Conservation (phyloP, 2,329 filamentous ascomycete species). For the Neurospora sp. region DNA sequence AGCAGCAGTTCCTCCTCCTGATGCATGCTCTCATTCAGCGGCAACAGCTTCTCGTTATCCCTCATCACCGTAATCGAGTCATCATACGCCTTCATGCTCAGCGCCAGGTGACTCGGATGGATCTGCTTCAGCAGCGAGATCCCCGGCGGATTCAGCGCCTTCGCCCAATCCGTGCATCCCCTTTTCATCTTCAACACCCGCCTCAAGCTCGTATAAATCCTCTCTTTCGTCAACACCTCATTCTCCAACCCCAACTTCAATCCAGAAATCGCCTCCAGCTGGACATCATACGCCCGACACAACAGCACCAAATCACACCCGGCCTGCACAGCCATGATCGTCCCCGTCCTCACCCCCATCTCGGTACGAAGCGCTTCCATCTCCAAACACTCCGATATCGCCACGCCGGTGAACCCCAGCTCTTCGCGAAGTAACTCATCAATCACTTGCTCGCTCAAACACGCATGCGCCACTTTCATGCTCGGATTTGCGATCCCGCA, state of each 20-base stretch:
- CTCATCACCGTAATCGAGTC: slow-evolving; percentile 86
- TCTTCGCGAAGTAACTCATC: slow-evolving; percentile 83
- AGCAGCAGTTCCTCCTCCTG: slow-evolving; percentile 82
- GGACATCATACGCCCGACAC: slow-evolving; percentile 77
- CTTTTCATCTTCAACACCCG: slow-evolving; percentile 74
- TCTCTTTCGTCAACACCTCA: slow-evolving; percentile 70
- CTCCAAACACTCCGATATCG: slow-evolving; percentile 89
- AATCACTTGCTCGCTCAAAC: slow-evolving; percentile 84
- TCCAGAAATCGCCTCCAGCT: slow-evolving; percentile 84
- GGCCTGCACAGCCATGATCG: slow-evolving; percentile 94
- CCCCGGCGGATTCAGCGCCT: slow-evolving; percentile 79
- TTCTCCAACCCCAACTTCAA: slow-evolving; percentile 85
- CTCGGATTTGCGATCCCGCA: slow-evolving; percentile 86
- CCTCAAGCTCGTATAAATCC: slow-evolving; percentile 70
- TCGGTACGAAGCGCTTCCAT: slow-evolving; percentile 96
- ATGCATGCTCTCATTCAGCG: slow-evolving; percentile 70
- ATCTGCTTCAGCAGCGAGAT: slow-evolving; percentile 67
- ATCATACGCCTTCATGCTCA: slow-evolving; percentile 83
- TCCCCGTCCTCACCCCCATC: slow-evolving; percentile 92
- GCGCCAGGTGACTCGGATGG: slow-evolving; percentile 68
- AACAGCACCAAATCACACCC: slow-evolving; percentile 87
- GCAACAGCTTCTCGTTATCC: slow-evolving; percentile 77
- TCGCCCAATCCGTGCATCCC: slow-evolving; percentile 80
- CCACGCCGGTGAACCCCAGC: slow-evolving; percentile 74
- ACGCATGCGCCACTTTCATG: slow-evolving; percentile 93